A percentile compares a stretch with the other conserved stretches of the same genome.
Conservation (phyloP, 2,329 filamentous ascomycete species). For the Hawksworthiomyces lignivorus region DNA sequence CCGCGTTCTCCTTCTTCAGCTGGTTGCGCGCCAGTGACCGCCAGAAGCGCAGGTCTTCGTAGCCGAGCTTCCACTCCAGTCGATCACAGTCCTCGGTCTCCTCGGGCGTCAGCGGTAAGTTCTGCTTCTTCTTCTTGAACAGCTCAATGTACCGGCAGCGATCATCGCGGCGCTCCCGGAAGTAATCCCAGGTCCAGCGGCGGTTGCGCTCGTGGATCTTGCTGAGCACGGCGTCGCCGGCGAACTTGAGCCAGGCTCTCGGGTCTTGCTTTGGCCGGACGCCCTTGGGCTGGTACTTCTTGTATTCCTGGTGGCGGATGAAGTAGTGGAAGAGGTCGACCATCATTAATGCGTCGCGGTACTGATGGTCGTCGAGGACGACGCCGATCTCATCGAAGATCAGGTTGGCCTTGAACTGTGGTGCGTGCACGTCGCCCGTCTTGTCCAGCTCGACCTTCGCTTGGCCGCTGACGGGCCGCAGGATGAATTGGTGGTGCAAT, state of each 20-base stretch:
- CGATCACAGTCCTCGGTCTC: constrained; percentile 66
- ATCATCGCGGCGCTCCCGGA: constrained; percentile 86
- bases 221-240: constrained; percentile 76
- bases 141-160: constrained; percentile 82
- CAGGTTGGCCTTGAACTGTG: constrained; percentile 83
- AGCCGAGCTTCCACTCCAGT: constrained; percentile 80
- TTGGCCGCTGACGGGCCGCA: constrained; percentile 91
- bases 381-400: constrained; percentile 97
- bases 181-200: constrained; percentile 93
- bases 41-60: constrained; percentile 97
- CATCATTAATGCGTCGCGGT: constrained; percentile 95
- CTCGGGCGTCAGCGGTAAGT: constrained; percentile 58
- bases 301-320: constrained; percentile 94
- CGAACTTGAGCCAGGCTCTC: constrained; percentile 85
- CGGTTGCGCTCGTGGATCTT: constrained; percentile 95
- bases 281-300: constrained; percentile 78
- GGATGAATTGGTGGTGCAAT: constrained; percentile 75
- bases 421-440: constrained; percentile 67
- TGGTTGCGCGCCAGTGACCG: constrained; percentile 89
- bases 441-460: constrained; percentile 95
- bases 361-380: constrained; percentile 95
- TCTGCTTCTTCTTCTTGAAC: constrained; percentile 88
- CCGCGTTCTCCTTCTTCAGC: constrained; percentile 88
- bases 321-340: constrained; percentile 98
- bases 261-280: constrained; percentile 81